Base-by-base conservation (phyloP, 202 grass and related monocot species). In the Zoysia matrella region DNA sequence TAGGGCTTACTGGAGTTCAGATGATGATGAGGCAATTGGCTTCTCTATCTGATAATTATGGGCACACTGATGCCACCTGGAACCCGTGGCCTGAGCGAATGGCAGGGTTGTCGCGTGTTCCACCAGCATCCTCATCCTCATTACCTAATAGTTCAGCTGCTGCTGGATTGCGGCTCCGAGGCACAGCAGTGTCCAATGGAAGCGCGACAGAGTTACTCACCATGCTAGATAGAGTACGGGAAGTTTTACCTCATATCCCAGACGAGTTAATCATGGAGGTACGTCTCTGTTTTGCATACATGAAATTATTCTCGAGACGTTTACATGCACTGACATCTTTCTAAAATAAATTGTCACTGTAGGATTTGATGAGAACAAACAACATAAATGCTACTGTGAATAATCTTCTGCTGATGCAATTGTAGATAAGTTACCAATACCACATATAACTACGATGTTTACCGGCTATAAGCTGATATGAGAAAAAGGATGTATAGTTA, bases 341-440 rank as follows among this genome's bases (percentile, higher is more conserved):
- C 22, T 22, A 22, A 47, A 72, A 9, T 42, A 58, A 51, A 72
- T 79, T 75, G 41, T 67, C 48, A 43, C 53, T 86, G 52, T 82
- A 99, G 97, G 97, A 96, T 92, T 91, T 99, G 86, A 87, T 75
- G 77, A 92, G 97, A 87, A 99, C 93, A 65, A 96, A 94, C 89
- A 99, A 99, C 80, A 85, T 94, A 82, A 96, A 96, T 76, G 83
- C 92, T 48, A 99, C 97, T 87, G 93, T 99, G 91, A 99, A 99
- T 99, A 99, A 99, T 99, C 97, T 99, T 89, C 83, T 99, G 83
- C 58, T 96, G 80, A 87, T 88, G 82, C 92, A 91, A 82, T 94
- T 89, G 71, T 90, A 84, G 71, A 74, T 22, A 36, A 61, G 67
- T 62, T 53, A 55, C 43, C 61, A 15, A 58, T 22, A 22, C 22